Evolutionary conservation across 2,329 filamentous ascomycete genomes (phyloP), one percentile per base, ranked within the genome.

Genomic region (Trichoderma polysporum): DNA sequence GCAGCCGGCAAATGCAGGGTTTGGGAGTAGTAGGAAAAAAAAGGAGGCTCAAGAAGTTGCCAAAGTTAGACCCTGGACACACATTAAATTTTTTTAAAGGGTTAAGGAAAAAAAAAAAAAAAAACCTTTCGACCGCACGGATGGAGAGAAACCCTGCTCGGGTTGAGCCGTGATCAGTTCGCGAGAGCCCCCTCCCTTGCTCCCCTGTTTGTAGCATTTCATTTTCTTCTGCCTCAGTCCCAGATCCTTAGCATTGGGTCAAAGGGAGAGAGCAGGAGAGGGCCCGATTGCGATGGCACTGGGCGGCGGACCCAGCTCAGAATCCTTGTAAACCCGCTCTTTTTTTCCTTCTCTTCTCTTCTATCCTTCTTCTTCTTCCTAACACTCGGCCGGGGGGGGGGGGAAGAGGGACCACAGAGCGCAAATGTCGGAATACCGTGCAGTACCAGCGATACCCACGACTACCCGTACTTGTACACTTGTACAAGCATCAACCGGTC

Each of bases 31-130:
- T 17, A n/a, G n/a, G 19, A 19, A 10, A 22, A 45, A 45, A 45
- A 54, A 54, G 49, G 60, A 63, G 60, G 60, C 49, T 63, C 33
- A 63, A 63, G 45, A 63, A 63, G 60, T 10, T 63, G 60, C 60
- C 49, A 33, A 45, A 45, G 10, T 29, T 41, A 9, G 17, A 33
- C 35, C 41, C 39, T 54, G 31, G 52, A 35, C 52, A 52, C 3
- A 29, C 27, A 61, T 50, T 22, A 29, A 39, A 52, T 10, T 27
- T 19, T 61, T 60, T 17, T 22, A 31, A 27, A 50, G 25, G 35
- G 8, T 27, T 12, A 57, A 57, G 25, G 13, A 10, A 15, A 61
- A 50, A 17, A 57, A 56, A 37, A 49, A 58, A 60, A 33, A 25
- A 50, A 58, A 37, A 25, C 6, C 31, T 61, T 50, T 37, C 22